Evolutionary conservation across 768 basidiomycete genomes (phyloP).

Genomic region (Gautieria morchelliformis): DNA sequence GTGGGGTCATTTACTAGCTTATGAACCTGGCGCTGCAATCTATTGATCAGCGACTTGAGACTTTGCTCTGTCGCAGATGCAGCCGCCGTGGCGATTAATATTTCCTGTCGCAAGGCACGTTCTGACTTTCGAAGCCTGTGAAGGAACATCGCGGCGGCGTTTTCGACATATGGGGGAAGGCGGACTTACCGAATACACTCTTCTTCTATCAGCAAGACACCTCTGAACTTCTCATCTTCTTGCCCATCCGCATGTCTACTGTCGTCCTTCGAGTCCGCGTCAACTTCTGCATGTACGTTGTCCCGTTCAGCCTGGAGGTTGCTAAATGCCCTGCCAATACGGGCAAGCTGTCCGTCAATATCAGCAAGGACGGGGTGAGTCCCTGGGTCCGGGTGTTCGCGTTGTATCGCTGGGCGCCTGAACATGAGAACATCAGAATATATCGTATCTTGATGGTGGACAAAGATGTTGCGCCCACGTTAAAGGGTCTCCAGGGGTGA

Average conservation of each 20-base stretch:
- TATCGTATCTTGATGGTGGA: too few species aligned
- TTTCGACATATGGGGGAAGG: not conserved
- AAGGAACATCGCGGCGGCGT: not conserved
- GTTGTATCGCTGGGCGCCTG: too few species aligned
- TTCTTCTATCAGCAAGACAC: slow-evolving; percentile 1
- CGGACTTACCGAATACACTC: slow-evolving; percentile 3
- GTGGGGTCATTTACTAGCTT: not conserved
- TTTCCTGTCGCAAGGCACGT: slow-evolving; percentile 1
- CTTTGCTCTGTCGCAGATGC: not conserved
- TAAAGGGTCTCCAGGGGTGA: too few species aligned
- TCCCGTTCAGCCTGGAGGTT: not conserved
- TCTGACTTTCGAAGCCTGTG: slow-evolving; percentile 1
- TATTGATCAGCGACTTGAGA: not conserved
- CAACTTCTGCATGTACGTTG: not conserved
- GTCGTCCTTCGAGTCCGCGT: not conserved
- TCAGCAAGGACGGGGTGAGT: too few species aligned
- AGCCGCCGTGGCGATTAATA: not conserved
- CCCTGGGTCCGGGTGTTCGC: too few species aligned
- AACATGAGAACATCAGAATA: too few species aligned
- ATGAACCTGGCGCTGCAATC: not conserved
- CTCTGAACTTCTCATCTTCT: not conserved
- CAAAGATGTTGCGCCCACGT: too few species aligned
- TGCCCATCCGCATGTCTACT: not conserved
- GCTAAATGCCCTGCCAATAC: not conserved
- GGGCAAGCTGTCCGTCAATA: too few species aligned